Evolutionary conservation across 352 stramenopile species (phyloP), one percentile per base, ranked within the genome.

Genomic region (Globisporangium barbulae): DNA sequence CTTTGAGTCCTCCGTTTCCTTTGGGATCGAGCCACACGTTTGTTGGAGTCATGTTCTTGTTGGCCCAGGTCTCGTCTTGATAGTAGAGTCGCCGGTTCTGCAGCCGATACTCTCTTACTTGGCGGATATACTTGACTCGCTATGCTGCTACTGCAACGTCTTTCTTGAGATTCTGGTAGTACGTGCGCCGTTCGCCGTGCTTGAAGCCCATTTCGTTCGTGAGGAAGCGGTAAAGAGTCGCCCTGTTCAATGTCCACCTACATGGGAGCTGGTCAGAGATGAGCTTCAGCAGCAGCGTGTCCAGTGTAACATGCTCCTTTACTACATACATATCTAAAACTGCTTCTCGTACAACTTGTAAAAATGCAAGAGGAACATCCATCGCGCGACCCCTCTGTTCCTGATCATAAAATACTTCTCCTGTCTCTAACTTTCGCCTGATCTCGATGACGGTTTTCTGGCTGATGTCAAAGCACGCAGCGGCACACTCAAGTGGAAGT

Each of bases 11-110:
- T 13, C 61, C 61, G 5, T 63, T 58, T 2, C 65, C 61, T 25
- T 57, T 41, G 13, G 62, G 48, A 19, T 69, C 55, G 1, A 72
- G 42, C 50, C 56, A 72, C 6, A 69, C 56, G 10, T 61, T 47
- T 0, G 47, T 25, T 22, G 65, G 56, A 1, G 54, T 65, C 65
- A 68, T 68, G 52, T 68, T 68, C 49, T 65, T 64, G 30, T 64
- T 68, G 0, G 52, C 41, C 54, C 55, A 72, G 5, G 48, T 72
- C 42, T 64, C 54, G 41, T 68, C 60, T 45, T 72, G 65, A 30
- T 72, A 72, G 41, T 49, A 68, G 19, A 72, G 64, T 19, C 21
- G 42, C 6, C 42, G 5, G 37, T 42, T 42, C 37, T 42, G 37
- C 9, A 15, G 35, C 37, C 10, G 37, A 9, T 15, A 42, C 37